phyloP scores from a whole-genome alignment of 768 basidiomycete genomes.

The Kwoniella europaea region DNA sequence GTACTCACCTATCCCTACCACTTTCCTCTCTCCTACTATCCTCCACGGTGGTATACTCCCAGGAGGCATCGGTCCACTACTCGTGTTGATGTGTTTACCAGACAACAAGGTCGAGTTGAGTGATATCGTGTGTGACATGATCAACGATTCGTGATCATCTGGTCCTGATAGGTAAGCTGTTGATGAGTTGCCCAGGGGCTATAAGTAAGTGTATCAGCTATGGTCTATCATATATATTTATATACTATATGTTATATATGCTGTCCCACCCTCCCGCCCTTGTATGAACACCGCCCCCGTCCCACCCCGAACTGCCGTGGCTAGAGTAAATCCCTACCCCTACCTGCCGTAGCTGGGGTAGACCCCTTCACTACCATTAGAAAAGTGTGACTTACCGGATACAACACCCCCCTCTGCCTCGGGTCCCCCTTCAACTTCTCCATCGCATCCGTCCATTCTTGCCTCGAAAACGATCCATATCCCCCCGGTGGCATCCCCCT shows the following conservation, averaged over 20 bases:
- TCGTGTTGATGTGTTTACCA: slow-evolving; percentile 14
- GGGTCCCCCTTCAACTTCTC: slow-evolving; percentile 24
- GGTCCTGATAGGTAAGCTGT: slow-evolving; percentile 36
- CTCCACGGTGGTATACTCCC: slow-evolving; percentile 37
- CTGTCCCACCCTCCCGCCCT: background rate
- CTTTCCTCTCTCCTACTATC: slow-evolving; percentile 38
- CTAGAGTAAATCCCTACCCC: no score
- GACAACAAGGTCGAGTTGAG: slow-evolving; percentile 28
- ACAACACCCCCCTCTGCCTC: slow-evolving; percentile 39
- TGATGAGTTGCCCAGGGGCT: slow-evolving; percentile 38
- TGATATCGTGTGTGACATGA: slow-evolving; percentile 32
- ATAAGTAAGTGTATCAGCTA: background rate
- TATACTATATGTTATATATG: background rate
- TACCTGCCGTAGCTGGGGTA: no score
- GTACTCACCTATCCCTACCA: slow-evolving; percentile 47
- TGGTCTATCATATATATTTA: no score
- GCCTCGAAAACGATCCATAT: slow-evolving; percentile 21
- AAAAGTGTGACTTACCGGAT: no score
- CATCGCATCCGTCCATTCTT: slow-evolving; percentile 32
- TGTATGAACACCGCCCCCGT: background rate
- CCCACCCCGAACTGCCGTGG: no score
- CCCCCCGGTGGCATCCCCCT: slow-evolving; percentile 33
- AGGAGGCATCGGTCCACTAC: background rate
- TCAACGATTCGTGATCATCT: slow-evolving; percentile 30
- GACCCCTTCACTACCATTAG: no score